A percentile compares a stretch with the other conserved stretches of the same genome.
These are phyloP conservation scores for Buxus sempervirens DNA, from an alignment of 164 flowering plant species.

Conservation along the genomic window DNA sequence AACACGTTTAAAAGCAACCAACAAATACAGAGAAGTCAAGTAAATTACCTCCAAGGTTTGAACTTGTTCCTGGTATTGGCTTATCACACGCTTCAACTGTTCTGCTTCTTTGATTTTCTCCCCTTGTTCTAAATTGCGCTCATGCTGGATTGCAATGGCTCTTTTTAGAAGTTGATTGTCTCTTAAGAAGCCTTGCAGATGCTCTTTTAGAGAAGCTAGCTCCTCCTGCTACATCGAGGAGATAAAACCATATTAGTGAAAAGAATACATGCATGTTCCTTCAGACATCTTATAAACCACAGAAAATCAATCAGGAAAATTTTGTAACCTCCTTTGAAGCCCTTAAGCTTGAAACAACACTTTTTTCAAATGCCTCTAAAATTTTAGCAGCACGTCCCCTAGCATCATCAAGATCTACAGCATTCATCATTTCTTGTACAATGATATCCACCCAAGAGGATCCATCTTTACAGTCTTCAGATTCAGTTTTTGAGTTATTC, in stretches of 20 bases:
- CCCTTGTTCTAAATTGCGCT: slow-evolving; percentile 68
- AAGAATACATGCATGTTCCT: background rate
- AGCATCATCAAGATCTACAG: slow-evolving; percentile 33
- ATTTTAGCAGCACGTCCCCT: slow-evolving; percentile 39
- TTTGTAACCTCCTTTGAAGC: slow-evolving; percentile 22
- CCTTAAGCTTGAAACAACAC: slow-evolving; percentile 14
- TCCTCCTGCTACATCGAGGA: slow-evolving; percentile 33
- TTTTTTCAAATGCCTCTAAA: slow-evolving; percentile 39
- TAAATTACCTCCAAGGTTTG: slow-evolving; percentile 63
- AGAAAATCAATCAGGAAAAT: background rate
- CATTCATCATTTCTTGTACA: slow-evolving; percentile 39
- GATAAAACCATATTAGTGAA: background rate
- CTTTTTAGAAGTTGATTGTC: slow-evolving; percentile 75
- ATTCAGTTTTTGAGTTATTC: slow-evolving; percentile 11
- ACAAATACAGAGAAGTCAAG: background rate
- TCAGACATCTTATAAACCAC: background rate
- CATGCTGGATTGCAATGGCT: slow-evolving; percentile 83
- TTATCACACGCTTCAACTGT: slow-evolving; percentile 55
- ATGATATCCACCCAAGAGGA: slow-evolving; percentile 29
- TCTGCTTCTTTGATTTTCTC: slow-evolving; percentile 52
- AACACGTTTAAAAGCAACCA: background rate
- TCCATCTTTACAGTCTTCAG: slow-evolving; percentile 15
- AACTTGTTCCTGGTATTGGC: slow-evolving; percentile 77
- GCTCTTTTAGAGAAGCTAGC: slow-evolving; percentile 54
- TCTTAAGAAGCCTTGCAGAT: slow-evolving; percentile 40